Base-by-base conservation (phyloP, 108 stramenopile genomes). In the Skeletonema grethae region DNA sequence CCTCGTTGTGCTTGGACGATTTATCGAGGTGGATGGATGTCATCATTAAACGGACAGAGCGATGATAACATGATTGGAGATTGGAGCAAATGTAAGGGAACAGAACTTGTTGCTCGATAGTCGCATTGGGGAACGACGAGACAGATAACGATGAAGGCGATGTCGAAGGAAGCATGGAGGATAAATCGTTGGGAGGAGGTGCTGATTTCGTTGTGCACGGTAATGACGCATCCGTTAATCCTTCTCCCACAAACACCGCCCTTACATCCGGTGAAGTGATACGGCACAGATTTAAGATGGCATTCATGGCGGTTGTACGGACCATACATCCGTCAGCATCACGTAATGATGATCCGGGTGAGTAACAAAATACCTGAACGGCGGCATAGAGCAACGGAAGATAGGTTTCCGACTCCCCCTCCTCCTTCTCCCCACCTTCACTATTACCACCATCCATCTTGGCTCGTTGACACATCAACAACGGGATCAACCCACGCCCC, bases 321-420 rank as follows among this genome's bases (percentile, higher is more conserved):
- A 87, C 74, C 18, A 82, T n/a, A 80, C 79, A 86, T 80, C 90
- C 80, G 28, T 81, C 80, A 18, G 55, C 39, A 56, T 81, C 80
- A 22, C 69, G 59, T 24, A 81, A 64, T 6, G 66, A 50, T 15
- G 74, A 59, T 70, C 88, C 83, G 67, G 75, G 16, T 20, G 25
- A 67, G 59, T 77, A 62, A 67, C 85, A 34, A 61, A 86, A 38
- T 7, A 85, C 89, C 48, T 88, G 86, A 24, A 95, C 76, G 0
- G 88, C 85, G 1, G 87, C 85, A 29, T 72, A 65, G 59, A 93
- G 85, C 2, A 93, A 70, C n/a, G 94, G 89, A 67, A 95, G 84
- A 22, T 67, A 76, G 4, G 78, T 72, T 45, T 72, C 63, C 3
- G 65, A 56, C 9, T 30, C 18, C 18, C 48, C 43, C n/a, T 67